Percentiles rank a stretch among this genome's conserved stretches.
These are phyloP conservation scores for Trematosphaeria pertusa DNA, from an alignment of 2,329 filamentous ascomycete genomes.

Conservation along the genomic window DNA sequence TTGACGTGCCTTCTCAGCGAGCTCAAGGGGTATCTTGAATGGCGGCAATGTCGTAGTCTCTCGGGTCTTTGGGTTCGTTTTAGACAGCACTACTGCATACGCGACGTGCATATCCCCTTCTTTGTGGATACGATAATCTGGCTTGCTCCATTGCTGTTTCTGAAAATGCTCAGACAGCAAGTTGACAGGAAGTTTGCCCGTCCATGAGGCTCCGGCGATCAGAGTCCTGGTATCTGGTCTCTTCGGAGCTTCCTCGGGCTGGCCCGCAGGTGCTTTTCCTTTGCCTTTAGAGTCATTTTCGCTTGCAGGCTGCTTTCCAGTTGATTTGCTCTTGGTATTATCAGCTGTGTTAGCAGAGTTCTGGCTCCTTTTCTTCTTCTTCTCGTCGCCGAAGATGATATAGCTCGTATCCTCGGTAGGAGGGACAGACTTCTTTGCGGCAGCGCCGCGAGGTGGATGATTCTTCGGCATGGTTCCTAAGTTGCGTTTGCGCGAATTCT, in stretches of 20 bases:
- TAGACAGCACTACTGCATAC: slow-evolving; percentile 78
- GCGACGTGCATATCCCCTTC: slow-evolving; percentile 79
- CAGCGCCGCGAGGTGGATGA: slow-evolving; percentile 52
- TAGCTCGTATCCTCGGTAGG: slow-evolving; percentile 57
- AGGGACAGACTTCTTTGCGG: slow-evolving; percentile 49
- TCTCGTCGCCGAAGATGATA: slow-evolving; percentile 57
- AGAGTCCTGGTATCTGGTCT: slow-evolving; percentile 73
- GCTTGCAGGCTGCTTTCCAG: slow-evolving; percentile 6
- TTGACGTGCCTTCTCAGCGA: slow-evolving; percentile 77
- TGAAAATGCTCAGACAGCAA: slow-evolving; percentile 93
- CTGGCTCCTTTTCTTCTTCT: slow-evolving; percentile 49
- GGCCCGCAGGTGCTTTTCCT: slow-evolving; percentile 35
- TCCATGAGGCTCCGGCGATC: slow-evolving; percentile 96
- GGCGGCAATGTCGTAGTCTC: slow-evolving; percentile 77
- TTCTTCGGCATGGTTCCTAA: slow-evolving; percentile 54
- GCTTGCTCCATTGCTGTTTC: slow-evolving; percentile 93
- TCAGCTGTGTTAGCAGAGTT: slow-evolving; percentile 15
- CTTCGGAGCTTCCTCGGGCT: slow-evolving; percentile 56
- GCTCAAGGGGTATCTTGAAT: slow-evolving; percentile 78
- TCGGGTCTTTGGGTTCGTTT: slow-evolving; percentile 79
- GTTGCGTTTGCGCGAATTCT: slow-evolving; percentile 4
- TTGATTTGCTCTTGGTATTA: slow-evolving; percentile 41
- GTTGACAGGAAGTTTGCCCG: slow-evolving; percentile 93
- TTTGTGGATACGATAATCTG: slow-evolving; percentile 86
- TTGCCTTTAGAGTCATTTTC: slow-evolving; percentile 40